Evolutionary conservation across 106 monocot species (phyloP).

Genomic region (Platanthera zijinensis): DNA sequence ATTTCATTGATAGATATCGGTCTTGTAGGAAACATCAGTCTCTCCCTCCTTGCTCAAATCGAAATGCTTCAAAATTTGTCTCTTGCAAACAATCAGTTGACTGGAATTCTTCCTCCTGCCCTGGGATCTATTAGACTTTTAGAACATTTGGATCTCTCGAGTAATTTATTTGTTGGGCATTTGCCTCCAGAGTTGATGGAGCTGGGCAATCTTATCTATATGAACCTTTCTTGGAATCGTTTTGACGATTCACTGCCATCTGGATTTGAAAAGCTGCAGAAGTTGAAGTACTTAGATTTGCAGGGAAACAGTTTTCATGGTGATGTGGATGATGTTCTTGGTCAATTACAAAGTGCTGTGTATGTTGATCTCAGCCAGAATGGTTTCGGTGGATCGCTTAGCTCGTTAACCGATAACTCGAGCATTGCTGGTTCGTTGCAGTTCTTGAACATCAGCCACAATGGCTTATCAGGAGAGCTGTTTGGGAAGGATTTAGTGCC

Average conservation of each 20-base stretch:
- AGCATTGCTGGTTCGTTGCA: constrained; percentile 26
- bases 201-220: constrained; percentile 27
- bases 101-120: constrained; percentile 33
- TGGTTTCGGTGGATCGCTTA: constrained; percentile 42
- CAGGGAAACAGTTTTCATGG: constrained; percentile 40
- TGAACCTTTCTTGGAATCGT: constrained; percentile 57
- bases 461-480: constrained; percentile 47
- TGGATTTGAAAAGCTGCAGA: constrained; percentile 34
- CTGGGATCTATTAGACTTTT: constrained; percentile 27
- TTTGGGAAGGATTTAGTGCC: constrained; percentile 39
- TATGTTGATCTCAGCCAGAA: constrained; percentile 65
- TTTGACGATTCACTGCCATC: constrained; percentile 34
- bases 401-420: constrained; percentile 36
- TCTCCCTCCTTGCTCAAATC: constrained; percentile 35
- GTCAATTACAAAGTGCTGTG: constrained; percentile 24
- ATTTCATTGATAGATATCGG: constrained; percentile 33
- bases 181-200: constrained; percentile 41
- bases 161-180: constrained; percentile 43
- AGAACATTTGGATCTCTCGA: constrained; percentile 43
- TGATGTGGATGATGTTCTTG: constrained; percentile 31
- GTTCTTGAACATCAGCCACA: constrained; percentile 65
- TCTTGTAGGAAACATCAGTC: constrained; percentile 40
- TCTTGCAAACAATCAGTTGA: constrained; percentile 45
- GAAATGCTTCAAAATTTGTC: constrained; percentile 61
- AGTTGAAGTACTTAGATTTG: constrained; percentile 55